Base-by-base conservation (phyloP, 1,284 basidiomycete genomes). In the Baeospora myosura region DNA sequence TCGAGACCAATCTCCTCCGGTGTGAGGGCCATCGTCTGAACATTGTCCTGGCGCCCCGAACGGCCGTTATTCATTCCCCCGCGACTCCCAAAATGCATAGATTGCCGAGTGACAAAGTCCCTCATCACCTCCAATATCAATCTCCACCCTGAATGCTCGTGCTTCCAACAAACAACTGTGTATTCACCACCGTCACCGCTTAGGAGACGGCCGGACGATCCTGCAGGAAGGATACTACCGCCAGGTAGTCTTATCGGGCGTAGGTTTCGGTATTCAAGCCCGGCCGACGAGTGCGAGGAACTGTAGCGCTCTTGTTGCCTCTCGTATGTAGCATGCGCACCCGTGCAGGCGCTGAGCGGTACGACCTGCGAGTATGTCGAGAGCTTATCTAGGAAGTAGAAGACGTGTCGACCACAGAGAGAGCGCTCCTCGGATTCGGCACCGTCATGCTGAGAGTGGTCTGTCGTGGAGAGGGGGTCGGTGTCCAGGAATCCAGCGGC, bases 81-180 rank as follows among this genome's bases (percentile, higher is more conserved):
- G 3, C 64, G 56, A 3, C 64, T 58, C 3, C 64, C 63, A 25
- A 63, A 58, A 38, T 64, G 61, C 53, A 67, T 56, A 10, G 44
- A 38, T 44, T 68, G 64, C 29, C 72, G 71, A 46, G 76, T 78
- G 38, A 83, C 75, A 53, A 84, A 90, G 54, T 82, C 77, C 4
- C 78, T 76, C 40, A 94, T 64, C 16, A 91, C 63, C 52, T 92
- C 91, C 7, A 88, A 61, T 14, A 92, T 63, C 11, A 93, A 58
- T 52, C 78, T 83, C 89, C 90, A 93, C 0, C 85, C 89, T 7
- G 81, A 88, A 54, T 88, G 78, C 29, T 78, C 65, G 47, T 85
- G 80, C 46, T 84, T 71, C 90, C 90, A 94, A n/a, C 74, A 71
- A 1, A 93, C 75, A 6, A 87, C 78, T 31, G 88, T 65, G 6